Conservation (phyloP, 768 basidiomycete genomes). For the Chalciporus pseudorubinellus region DNA sequence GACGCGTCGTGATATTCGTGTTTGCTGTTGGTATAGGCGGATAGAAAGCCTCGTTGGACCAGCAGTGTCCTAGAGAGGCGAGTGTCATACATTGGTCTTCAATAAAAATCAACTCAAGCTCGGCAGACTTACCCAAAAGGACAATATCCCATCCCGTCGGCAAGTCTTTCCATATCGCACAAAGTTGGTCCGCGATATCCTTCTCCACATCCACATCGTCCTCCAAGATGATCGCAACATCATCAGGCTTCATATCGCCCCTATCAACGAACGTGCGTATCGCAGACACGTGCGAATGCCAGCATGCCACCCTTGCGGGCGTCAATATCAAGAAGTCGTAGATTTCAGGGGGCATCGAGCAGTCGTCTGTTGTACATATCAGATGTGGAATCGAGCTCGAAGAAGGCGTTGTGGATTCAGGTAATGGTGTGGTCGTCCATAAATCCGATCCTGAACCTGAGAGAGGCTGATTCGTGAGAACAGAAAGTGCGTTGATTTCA, state of each 20-base stretch:
- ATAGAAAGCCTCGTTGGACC: conserved; percentile 59
- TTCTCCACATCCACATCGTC: conserved; percentile 75
- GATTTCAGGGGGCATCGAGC: conserved; percentile 31
- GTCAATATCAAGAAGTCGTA: conserved; percentile 50
- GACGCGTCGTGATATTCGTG: conserved; percentile 27
- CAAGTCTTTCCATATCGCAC: conserved; percentile 43
- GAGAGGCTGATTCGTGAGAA: neutral
- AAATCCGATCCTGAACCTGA: neutral
- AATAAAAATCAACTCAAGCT: neutral
- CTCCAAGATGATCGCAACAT: conserved; percentile 57
- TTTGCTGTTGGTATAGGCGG: conserved; percentile 30
- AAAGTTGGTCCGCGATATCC: conserved; percentile 45
- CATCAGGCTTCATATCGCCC: conserved; percentile 26
- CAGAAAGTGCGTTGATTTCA: conserved; percentile 24
- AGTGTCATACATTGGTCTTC: no score
- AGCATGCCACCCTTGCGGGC: conserved; percentile 57
- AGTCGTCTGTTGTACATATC: conserved; percentile 43
- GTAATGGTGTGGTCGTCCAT: neutral
- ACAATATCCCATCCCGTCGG: conserved; percentile 67
- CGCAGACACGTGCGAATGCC: conserved; percentile 58
- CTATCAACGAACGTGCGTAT: conserved; percentile 41
- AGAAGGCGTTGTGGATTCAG: neutral
- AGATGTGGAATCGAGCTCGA: conserved; percentile 20
- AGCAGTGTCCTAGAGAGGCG: conserved; percentile 56
- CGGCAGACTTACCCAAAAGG: conserved; percentile 49